These are phyloP conservation scores for Babesia ovata DNA, from an alignment of 169 alveolate genomes.

Conservation along the genomic window DNA sequence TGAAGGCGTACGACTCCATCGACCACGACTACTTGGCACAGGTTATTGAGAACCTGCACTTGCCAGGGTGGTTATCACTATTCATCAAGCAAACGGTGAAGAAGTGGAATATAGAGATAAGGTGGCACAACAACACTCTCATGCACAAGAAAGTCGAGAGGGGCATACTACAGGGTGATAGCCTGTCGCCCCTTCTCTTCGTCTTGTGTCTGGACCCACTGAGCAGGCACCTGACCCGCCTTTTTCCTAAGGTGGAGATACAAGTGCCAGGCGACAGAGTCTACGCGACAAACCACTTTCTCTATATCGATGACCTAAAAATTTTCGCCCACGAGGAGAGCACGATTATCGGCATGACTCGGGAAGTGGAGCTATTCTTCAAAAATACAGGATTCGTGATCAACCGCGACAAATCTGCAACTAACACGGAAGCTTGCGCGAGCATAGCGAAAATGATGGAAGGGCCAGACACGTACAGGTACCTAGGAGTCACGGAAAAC, in stretches of 20 bases:
- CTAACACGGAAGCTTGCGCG: not conserved
- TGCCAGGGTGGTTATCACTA: not conserved
- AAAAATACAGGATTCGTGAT: too few relatives aligned
- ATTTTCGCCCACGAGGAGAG: not conserved
- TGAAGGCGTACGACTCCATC: not conserved
- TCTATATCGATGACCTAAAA: slow-evolving; percentile 12
- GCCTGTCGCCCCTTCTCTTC: slow-evolving; percentile 19
- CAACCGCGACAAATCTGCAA: too few relatives aligned
- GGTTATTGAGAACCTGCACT: not conserved
- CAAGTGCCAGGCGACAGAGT: not conserved
- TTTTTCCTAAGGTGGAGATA: not conserved
- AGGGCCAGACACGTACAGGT: too few relatives aligned
- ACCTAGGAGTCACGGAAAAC: too few relatives aligned
- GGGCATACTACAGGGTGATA: slow-evolving; percentile 5
- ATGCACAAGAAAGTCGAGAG: not conserved
- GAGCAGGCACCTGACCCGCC: not conserved
- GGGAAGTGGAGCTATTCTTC: too few relatives aligned
- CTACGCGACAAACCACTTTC: slow-evolving; percentile 3
- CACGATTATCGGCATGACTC: not conserved
- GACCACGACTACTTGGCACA: not conserved
- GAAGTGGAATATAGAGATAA: not conserved
- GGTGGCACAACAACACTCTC: not conserved
- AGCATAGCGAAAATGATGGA: too few relatives aligned
- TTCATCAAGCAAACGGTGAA: not conserved
- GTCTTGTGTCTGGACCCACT: not conserved